phyloP scores from a whole-genome alignment of 768 basidiomycete species.

The Mrakia hoshinonis region DNA sequence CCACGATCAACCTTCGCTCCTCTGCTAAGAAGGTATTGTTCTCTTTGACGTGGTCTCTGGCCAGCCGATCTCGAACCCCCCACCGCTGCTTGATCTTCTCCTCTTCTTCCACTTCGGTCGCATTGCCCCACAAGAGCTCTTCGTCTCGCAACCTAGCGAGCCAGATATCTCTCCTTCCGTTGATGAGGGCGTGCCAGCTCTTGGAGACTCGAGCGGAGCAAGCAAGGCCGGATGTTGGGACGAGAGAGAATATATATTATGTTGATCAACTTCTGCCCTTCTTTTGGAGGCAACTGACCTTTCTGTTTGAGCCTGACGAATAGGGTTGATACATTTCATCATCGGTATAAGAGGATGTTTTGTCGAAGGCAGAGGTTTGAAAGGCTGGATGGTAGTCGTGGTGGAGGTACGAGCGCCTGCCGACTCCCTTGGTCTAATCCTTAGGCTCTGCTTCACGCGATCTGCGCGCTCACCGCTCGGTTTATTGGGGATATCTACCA shows the following conservation, averaged over 20 bases:
- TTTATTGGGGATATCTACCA: too few species aligned
- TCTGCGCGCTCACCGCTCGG: too few species aligned
- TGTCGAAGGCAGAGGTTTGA: too few species aligned
- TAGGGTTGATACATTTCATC: too few species aligned
- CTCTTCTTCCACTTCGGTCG: constrained; percentile 71
- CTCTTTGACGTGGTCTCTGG: constrained; percentile 20
- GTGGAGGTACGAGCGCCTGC: too few species aligned
- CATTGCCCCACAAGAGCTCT: constrained; percentile 82
- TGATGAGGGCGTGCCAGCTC: constrained; percentile 73
- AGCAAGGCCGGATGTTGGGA: constrained; percentile 5
- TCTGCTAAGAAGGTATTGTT: background rate
- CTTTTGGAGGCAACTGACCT: too few species aligned
- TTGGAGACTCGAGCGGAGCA: constrained; percentile 7
- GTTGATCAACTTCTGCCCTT: too few species aligned
- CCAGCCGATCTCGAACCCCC: constrained; percentile 31
- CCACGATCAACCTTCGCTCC: background rate
- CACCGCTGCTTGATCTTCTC: constrained; percentile 52
- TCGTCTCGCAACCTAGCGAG: constrained; percentile 72
- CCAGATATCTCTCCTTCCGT: constrained; percentile 84
- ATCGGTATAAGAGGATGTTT: too few species aligned
- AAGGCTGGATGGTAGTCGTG: too few species aligned
- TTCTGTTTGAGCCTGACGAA: too few species aligned
- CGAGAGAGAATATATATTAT: constrained; percentile 6
- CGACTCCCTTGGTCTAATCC: too few species aligned
- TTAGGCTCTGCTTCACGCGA: too few species aligned